Conservation (phyloP, 495 filamentous ascomycete species). For the Lentithecium fluviatile region DNA sequence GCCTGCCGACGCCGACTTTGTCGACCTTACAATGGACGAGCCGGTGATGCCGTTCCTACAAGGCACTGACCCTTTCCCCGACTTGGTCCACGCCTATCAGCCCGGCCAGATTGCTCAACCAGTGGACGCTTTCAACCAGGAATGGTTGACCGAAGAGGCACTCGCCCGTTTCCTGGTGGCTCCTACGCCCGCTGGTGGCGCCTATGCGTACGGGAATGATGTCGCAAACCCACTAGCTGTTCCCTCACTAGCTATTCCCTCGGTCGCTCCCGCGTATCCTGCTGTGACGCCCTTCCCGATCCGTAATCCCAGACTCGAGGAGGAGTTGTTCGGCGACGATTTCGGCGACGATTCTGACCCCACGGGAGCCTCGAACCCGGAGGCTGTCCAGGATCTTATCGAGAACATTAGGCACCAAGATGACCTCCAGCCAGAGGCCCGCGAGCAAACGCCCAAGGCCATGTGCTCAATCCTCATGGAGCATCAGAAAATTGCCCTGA, state of each 20-base stretch:
- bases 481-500: constrained; percentile 79
- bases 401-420: constrained; percentile 44
- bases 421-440: constrained; percentile 39
- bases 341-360: not conserved
- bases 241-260: no score
- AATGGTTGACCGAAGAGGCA: constrained; percentile 9
- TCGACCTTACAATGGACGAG: not conserved
- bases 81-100: constrained; percentile 4
- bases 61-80: constrained; percentile 13
- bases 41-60: not conserved
- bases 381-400: constrained; percentile 40
- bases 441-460: constrained; percentile 60
- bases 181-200: not conserved
- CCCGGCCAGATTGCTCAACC: not conserved
- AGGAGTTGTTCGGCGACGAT: constrained; percentile 13
- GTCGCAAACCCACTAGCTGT: not conserved
- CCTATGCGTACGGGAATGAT: constrained; percentile 2
- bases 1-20: not conserved
- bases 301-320: not conserved
- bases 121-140: constrained; percentile 21
- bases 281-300: not conserved
- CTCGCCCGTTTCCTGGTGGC: constrained; percentile 20
- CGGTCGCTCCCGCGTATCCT: not conserved
- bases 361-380: not conserved
- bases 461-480: constrained; percentile 71